Evolutionary conservation across 768 basidiomycete genomes (phyloP), one percentile per base, ranked within the genome.

Genomic region (Gautieria morchelliformis): DNA sequence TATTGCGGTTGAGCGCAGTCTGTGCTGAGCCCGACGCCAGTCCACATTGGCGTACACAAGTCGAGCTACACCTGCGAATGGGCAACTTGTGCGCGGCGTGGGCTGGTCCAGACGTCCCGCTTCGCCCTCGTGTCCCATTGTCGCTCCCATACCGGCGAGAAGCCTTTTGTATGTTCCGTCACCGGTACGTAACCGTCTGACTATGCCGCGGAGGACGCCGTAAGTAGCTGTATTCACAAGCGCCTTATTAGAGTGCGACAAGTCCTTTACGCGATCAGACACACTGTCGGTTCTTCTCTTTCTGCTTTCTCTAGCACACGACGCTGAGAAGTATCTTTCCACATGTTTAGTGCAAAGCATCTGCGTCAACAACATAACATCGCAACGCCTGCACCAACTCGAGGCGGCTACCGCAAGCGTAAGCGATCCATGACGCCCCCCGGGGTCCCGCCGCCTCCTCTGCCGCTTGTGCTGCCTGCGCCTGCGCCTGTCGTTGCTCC

Each of bases 221-320:
- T 33, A 30, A n/a, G 50, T 32, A 27, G 27, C 33, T 37, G 22
- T 52, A n/a, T 37, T 52, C 32, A 42, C 53, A 6, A 33, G 20
- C 39, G 7, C 19, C n/a, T 30, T 27, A 27, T 55, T 64, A 94
- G 93, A 93, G 73, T 97, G 94, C 67, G 90, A 91, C 75, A 93
- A 92, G 64, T 87, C 89, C 0, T 97, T 97, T 70, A 93, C 93
- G 9, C 91, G 93, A 44, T 92, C 92, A 1, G 93, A 96, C 70
- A 92, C 93, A 9, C 81, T 95, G 19, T 64, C 65, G 12, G 41
- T 37, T 17, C 49, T 27, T 22, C 14, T 30, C 24, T 32, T 32
- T n/a, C 15, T 33, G 30, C 30, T 32, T 33, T 30, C 20, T 20
- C 24, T 52, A 14, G 27, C 20, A 27, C 27, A 27, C 27, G 5